Conservation (phyloP, 2,329 filamentous ascomycete genomes). For the Apiospora saccharicola region DNA sequence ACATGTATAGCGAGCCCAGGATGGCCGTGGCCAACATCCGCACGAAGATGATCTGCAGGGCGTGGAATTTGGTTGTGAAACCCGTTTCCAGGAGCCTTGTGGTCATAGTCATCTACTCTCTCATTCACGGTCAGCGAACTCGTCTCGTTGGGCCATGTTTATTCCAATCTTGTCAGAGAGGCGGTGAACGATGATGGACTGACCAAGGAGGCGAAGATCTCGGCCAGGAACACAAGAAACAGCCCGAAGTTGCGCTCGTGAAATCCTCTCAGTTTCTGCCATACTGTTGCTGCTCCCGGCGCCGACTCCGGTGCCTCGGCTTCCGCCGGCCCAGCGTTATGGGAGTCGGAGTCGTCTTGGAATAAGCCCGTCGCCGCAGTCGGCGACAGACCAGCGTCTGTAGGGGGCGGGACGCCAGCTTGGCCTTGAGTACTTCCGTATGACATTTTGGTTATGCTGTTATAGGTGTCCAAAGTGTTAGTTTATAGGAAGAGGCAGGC, state of each 20-base stretch:
- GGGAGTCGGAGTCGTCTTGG: neutral
- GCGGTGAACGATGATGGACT: constrained; percentile 25
- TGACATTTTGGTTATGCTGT: neutral
- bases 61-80: constrained; percentile 47
- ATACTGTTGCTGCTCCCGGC: constrained; percentile 21
- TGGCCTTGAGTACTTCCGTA: constrained; percentile 7
- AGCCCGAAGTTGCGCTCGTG: constrained; percentile 52
- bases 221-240: constrained; percentile 49
- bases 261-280: constrained; percentile 47
- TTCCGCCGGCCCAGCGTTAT: neutral
- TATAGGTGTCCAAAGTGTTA: neutral
- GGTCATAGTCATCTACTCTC: constrained; percentile 49
- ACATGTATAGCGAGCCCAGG: constrained; percentile 50
- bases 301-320: constrained; percentile 3
- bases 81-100: constrained; percentile 46
- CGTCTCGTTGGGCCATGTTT: neutral
- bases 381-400: constrained; percentile 10
- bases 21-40: constrained; percentile 49
- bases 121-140: neutral
- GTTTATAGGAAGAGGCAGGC: neutral
- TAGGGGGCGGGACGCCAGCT: neutral
- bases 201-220: constrained; percentile 51
- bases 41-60: constrained; percentile 52
- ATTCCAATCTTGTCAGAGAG: neutral
- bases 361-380: constrained; percentile 1